phyloP scores from a whole-genome alignment of 768 basidiomycete species.

The Trametes elegans region DNA sequence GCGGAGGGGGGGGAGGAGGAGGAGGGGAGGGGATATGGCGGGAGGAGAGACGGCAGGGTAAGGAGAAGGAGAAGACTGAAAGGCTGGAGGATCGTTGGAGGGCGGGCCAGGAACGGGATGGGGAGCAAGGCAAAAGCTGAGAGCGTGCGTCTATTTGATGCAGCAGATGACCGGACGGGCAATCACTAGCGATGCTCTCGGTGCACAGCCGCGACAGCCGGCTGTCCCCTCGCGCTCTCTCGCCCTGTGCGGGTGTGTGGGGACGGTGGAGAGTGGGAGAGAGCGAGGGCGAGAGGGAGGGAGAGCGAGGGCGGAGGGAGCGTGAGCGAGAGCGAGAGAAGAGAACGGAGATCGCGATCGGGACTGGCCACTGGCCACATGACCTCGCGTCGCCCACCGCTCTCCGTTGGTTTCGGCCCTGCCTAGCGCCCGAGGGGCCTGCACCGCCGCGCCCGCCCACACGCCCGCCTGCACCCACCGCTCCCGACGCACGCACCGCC shows the following conservation, averaged over 20 bases:
- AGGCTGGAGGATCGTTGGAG: no score
- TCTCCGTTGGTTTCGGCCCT: conserved; percentile 5
- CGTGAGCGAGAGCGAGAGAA: background rate
- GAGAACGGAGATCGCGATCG: background rate
- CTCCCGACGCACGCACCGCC: no score
- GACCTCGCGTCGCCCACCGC: background rate
- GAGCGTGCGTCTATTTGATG: conserved; percentile 8
- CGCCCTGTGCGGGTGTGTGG: background rate
- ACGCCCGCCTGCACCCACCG: no score
- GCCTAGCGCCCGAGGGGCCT: no score
- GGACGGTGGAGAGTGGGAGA: background rate
- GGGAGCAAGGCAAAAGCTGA: conserved; percentile 1
- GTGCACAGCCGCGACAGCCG: background rate
- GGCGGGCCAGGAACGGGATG: background rate
- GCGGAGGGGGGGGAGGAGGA: conserved; percentile 13
- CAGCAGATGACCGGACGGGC: background rate
- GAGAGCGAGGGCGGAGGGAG: background rate
- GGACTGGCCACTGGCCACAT: background rate
- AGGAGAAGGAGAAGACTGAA: conserved; percentile 27
- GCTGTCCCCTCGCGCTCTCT: background rate
- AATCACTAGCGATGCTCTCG: background rate
- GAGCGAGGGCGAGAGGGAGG: background rate
- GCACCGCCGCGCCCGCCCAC: no score
- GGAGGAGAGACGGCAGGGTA: conserved; percentile 25
- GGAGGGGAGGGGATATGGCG: background rate